Percentiles rank a stretch among this genome's conserved stretches.
Evolutionary conservation across 2,329 filamentous ascomycete genomes (phyloP).

Genomic region (Harringtonia aguacate): DNA sequence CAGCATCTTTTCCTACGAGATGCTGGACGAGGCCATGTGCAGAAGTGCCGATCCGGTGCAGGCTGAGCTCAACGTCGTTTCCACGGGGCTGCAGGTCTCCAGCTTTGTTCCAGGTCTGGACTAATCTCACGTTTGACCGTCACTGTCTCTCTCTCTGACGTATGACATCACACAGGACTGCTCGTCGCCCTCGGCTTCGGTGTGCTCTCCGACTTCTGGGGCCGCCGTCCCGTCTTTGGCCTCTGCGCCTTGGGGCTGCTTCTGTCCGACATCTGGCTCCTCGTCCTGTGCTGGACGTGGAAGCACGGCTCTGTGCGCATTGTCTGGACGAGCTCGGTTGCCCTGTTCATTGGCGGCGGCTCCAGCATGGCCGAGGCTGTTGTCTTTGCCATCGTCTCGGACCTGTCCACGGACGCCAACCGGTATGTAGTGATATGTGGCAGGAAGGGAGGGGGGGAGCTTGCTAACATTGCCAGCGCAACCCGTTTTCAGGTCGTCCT

Average conservation of each 20-base stretch:
- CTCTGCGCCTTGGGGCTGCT: background rate
- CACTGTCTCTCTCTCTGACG: background rate
- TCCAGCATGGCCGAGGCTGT: background rate
- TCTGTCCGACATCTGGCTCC: background rate
- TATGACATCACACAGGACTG: background rate
- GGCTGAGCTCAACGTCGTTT: background rate
- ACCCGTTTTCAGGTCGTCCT: background rate
- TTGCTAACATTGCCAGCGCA: background rate
- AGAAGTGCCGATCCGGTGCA: background rate
- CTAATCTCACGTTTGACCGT: too few relatives aligned
- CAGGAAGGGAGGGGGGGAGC: too few relatives aligned
- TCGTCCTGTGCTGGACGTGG: background rate
- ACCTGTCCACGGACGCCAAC: background rate
- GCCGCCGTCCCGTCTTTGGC: background rate
- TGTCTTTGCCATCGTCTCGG: slow-evolving; percentile 1
- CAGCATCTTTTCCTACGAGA: background rate
- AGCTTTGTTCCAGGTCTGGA: background rate
- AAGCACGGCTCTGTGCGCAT: background rate
- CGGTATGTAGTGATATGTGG: background rate
- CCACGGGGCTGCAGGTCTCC: background rate
- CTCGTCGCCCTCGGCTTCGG: background rate
- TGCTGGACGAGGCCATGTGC: background rate
- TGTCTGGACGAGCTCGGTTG: background rate
- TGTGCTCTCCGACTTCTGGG: background rate
- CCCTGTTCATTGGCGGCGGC: slow-evolving; percentile 1